These are phyloP conservation scores for Pisolithus sp. DNA, from an alignment of 768 basidiomycete species.

Conservation along the genomic window DNA sequence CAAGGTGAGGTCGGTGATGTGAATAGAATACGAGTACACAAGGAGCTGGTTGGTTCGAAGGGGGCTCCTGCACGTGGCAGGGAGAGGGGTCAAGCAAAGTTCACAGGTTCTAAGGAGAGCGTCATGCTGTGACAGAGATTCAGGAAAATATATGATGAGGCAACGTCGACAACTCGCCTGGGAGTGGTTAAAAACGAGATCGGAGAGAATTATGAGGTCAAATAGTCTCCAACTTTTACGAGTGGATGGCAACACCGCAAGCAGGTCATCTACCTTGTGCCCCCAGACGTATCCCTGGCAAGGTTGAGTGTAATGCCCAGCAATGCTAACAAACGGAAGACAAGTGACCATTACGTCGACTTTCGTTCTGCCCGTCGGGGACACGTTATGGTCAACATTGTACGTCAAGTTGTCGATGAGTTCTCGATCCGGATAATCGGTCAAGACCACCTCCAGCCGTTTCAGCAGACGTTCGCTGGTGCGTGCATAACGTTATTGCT, in stretches of 20 bases:
- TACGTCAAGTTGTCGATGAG: constrained; percentile 69
- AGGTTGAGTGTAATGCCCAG: not conserved
- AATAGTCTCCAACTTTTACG: constrained; percentile 36
- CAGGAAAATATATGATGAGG: no score
- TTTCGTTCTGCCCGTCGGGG: constrained; percentile 7
- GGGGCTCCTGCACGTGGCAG: constrained; percentile 5
- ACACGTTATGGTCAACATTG: constrained; percentile 62
- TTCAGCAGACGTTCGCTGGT: not conserved
- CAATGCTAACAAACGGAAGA: constrained; percentile 24
- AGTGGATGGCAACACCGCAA: constrained; percentile 22
- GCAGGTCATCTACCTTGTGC: constrained; percentile 32
- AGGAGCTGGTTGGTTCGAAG: constrained; percentile 19
- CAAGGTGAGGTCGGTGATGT: constrained; percentile 82
- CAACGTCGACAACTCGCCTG: constrained; percentile 45
- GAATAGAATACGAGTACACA: constrained; percentile 80
- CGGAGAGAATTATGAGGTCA: constrained; percentile 82
- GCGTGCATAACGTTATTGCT: not conserved
- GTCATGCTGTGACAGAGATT: constrained; percentile 52
- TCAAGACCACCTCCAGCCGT: constrained; percentile 60
- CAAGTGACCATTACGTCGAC: constrained; percentile 31
- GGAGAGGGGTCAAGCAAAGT: constrained; percentile 25
- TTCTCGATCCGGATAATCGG: constrained; percentile 83
- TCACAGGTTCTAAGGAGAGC: constrained; percentile 75
- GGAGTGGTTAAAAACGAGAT: constrained; percentile 93
- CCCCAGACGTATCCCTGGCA: constrained; percentile 83